Evolutionary conservation across 2,329 filamentous ascomycete species (phyloP).

Genomic region (Rhynchosporium graminicola): DNA sequence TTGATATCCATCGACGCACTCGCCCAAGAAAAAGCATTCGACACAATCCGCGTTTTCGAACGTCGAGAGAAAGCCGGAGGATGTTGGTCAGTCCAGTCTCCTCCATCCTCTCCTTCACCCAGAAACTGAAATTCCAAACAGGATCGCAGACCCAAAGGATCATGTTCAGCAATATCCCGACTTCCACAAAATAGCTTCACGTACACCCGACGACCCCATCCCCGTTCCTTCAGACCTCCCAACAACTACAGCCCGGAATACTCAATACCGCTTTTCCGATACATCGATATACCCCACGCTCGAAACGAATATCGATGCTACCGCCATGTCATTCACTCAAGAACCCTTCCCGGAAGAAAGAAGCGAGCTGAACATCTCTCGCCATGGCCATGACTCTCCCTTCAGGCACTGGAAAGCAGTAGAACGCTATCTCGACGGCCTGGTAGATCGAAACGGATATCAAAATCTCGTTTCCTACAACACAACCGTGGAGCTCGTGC

Average conservation of each 20-base stretch:
- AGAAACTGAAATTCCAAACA: slow-evolving; percentile 29
- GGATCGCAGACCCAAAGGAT: slow-evolving; percentile 47
- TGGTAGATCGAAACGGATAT: slow-evolving; percentile 56
- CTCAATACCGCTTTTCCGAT: slow-evolving; percentile 54
- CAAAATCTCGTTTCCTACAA: slow-evolving; percentile 53
- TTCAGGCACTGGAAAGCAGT: slow-evolving; percentile 64
- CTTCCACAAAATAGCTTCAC: slow-evolving; percentile 48
- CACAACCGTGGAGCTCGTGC: slow-evolving; percentile 61
- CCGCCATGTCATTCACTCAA: slow-evolving; percentile 61
- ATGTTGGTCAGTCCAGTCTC: slow-evolving; percentile 52
- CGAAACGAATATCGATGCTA: slow-evolving; percentile 63
- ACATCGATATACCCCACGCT: slow-evolving; percentile 62
- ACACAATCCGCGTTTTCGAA: slow-evolving; percentile 62
- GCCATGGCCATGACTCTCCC: slow-evolving; percentile 59
- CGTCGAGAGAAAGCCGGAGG: slow-evolving; percentile 59
- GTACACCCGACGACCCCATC: slow-evolving; percentile 53
- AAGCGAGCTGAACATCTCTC: slow-evolving; percentile 45
- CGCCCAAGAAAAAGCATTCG: slow-evolving; percentile 58
- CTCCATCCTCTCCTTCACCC: background rate
- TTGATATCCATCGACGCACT: slow-evolving; percentile 62
- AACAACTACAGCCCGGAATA: slow-evolving; percentile 45
- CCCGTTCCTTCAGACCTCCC: slow-evolving; percentile 51
- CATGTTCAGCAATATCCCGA: slow-evolving; percentile 44
- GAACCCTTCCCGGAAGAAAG: slow-evolving; percentile 52
- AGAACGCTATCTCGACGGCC: slow-evolving; percentile 52